Percentiles rank a stretch among this genome's conserved stretches.
Conservation (phyloP, 352 stramenopile genomes). For the Paralagenidium karlingii region DNA sequence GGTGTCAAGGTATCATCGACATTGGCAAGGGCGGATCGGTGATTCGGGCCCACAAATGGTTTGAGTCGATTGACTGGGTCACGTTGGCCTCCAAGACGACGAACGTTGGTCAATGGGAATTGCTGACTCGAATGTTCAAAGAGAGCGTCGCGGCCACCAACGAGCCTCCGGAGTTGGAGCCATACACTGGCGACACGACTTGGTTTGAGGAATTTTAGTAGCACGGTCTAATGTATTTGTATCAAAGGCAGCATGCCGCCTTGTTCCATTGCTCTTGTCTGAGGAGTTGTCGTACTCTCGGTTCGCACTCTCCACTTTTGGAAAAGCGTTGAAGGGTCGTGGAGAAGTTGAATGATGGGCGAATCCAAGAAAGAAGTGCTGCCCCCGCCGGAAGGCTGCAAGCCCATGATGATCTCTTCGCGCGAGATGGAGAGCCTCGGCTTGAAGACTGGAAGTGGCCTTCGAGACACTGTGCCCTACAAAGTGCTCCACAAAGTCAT, state of each 20-base stretch:
- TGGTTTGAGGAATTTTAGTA: slow-evolving; percentile 71
- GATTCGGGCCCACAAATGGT: slow-evolving; percentile 72
- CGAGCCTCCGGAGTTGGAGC: slow-evolving; percentile 54
- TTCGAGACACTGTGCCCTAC: slow-evolving; percentile 61
- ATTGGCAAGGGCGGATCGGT: slow-evolving; percentile 67
- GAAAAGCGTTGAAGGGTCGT: not conserved
- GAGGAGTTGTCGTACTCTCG: too few relatives aligned
- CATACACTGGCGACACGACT: slow-evolving; percentile 37
- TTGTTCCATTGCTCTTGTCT: too few relatives aligned
- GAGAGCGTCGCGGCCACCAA: slow-evolving; percentile 24
- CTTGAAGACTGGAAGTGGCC: slow-evolving; percentile 62
- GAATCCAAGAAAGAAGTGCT: slow-evolving; percentile 20
- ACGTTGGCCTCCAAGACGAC: slow-evolving; percentile 56
- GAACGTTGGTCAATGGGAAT: slow-evolving; percentile 24
- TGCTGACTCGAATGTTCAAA: slow-evolving; percentile 41
- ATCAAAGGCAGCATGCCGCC: too few relatives aligned
- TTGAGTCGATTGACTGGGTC: slow-evolving; percentile 65
- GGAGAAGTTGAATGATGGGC: not conserved
- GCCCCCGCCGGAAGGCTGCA: slow-evolving; percentile 43
- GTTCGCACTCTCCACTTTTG: too few relatives aligned
- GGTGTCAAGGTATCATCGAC: slow-evolving; percentile 59
- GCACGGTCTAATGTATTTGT: too few relatives aligned
- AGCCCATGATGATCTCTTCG: slow-evolving; percentile 79
- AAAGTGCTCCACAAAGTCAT: slow-evolving; percentile 52
- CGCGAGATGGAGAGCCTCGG: slow-evolving; percentile 71